A percentile compares a stretch with the other conserved stretches of the same genome.
Evolutionary conservation across 2,329 filamentous ascomycete genomes (phyloP).

Genomic region (Zasmidium angulare): DNA sequence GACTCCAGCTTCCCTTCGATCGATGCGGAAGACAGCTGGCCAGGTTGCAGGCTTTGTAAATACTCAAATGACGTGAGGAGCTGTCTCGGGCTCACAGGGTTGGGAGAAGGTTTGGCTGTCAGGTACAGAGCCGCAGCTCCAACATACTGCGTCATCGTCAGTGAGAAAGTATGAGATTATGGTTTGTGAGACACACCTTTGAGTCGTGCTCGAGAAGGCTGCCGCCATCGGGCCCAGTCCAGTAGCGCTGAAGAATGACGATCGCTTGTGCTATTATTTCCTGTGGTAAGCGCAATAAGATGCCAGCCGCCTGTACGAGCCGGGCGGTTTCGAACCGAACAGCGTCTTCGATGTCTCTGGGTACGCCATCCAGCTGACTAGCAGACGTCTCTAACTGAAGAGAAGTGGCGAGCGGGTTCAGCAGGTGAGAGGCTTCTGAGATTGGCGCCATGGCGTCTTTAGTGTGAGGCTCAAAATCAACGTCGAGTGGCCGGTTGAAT

Average conservation of each 20-base stretch:
- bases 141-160: constrained; percentile 59
- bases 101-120: constrained; percentile 76
- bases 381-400: constrained; percentile 63
- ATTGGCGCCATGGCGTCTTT: constrained; percentile 25
- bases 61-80: constrained; percentile 83
- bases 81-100: constrained; percentile 74
- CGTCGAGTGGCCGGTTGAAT: neutral
- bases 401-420: constrained; percentile 71
- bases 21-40: constrained; percentile 39
- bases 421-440: constrained; percentile 49
- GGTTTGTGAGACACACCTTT: constrained; percentile 43
- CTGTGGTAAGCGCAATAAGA: constrained; percentile 80
- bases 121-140: constrained; percentile 82
- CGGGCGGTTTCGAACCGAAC: constrained; percentile 70
- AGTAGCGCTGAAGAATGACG: constrained; percentile 78
- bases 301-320: constrained; percentile 74
- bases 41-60: constrained; percentile 64
- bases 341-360: constrained; percentile 68
- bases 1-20: constrained; percentile 6
- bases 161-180: constrained; percentile 5
- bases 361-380: constrained; percentile 59
- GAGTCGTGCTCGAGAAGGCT: constrained; percentile 52
- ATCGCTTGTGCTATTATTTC: constrained; percentile 83
- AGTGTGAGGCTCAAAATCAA: neutral
- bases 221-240: constrained; percentile 60